Evolutionary conservation across 116 monocot genomes (phyloP).

Genomic region (Posidonia oceanica): DNA sequence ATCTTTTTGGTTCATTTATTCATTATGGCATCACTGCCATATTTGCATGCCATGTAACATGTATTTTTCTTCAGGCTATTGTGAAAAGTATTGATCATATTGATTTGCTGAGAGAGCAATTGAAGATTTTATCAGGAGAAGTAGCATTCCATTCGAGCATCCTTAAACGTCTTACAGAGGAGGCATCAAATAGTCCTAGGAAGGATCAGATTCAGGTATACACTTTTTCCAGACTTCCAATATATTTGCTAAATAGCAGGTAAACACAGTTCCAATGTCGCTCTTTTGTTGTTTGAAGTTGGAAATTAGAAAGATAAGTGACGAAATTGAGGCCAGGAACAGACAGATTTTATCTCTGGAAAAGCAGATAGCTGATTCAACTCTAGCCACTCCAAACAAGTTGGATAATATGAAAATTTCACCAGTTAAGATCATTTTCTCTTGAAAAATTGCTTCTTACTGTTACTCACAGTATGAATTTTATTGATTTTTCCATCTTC

Average conservation of each 20-base stretch:
- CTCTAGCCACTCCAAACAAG: conserved; percentile 26
- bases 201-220: conserved; percentile 71
- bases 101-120: conserved; percentile 70
- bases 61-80: conserved; percentile 32
- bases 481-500: conserved; percentile 8
- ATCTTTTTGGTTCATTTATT: no score
- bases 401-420: conserved; percentile 29
- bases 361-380: conserved; percentile 51
- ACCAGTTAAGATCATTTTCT: conserved; percentile 27
- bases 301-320: conserved; percentile 59
- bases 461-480: background rate
- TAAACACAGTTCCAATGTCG: background rate
- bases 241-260: background rate
- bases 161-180: conserved; percentile 66
- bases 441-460: background rate
- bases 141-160: conserved; percentile 70
- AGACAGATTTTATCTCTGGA: conserved; percentile 65
- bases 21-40: no score
- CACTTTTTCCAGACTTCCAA: background rate
- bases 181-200: conserved; percentile 46
- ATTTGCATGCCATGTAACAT: background rate
- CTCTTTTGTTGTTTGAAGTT: conserved; percentile 31
- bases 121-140: conserved; percentile 83
- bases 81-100: conserved; percentile 53
- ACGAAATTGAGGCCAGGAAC: conserved; percentile 65